These are phyloP conservation scores for Vinca major DNA, from an alignment of 305 asterid genomes.

Conservation along the genomic window DNA sequence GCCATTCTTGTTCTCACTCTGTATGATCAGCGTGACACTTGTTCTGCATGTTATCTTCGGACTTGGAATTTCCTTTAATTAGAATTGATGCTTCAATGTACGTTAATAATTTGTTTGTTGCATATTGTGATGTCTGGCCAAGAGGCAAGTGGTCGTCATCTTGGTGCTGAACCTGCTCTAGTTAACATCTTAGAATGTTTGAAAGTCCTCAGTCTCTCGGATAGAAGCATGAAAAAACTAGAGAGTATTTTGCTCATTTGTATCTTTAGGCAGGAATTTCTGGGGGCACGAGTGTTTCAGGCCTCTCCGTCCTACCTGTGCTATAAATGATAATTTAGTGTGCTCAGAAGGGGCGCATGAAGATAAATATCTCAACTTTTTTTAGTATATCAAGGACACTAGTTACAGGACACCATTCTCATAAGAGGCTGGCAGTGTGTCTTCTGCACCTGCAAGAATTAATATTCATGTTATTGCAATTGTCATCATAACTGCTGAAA, in stretches of 20 bases:
- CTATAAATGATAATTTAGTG: not conserved
- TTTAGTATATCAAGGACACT: not conserved
- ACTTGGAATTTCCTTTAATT: not conserved
- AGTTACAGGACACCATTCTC: not conserved
- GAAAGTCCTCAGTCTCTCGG: not conserved
- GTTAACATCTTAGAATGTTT: not conserved
- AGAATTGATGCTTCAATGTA: not conserved
- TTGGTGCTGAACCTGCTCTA: too few species aligned
- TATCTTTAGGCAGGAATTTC: not conserved
- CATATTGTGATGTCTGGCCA: too few species aligned
- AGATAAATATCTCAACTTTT: not conserved
- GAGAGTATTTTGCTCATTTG: not conserved
- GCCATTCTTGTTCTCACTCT: not conserved
- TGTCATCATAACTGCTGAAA: slow-evolving; percentile 9
- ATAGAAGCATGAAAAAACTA: not conserved
- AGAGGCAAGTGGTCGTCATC: too few species aligned
- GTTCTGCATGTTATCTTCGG: not conserved
- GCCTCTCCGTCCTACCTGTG: too few species aligned
- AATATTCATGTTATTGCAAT: not conserved
- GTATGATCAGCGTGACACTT: not conserved
- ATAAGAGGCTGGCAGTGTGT: not conserved
- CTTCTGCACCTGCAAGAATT: not conserved
- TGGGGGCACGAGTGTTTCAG: not conserved
- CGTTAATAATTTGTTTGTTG: too few species aligned
- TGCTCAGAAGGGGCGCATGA: not conserved